These are phyloP conservation scores for Xylaria flabelliformis DNA, from an alignment of 495 filamentous ascomycete species.

Conservation along the genomic window DNA sequence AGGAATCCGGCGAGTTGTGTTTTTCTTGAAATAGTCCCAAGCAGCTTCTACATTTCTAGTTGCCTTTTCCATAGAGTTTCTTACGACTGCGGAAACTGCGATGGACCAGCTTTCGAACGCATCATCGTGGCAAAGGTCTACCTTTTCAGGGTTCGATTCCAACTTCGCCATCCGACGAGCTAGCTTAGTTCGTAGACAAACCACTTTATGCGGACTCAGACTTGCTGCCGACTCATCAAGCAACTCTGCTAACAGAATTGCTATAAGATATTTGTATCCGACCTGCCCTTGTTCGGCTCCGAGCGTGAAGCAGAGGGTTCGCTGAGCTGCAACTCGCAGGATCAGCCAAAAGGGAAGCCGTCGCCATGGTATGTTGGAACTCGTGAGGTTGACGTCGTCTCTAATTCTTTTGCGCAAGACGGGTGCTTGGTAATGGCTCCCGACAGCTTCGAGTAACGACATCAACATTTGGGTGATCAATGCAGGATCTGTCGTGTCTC, in stretches of 20 bases:
- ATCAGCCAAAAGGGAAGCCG: slow-evolving; percentile 62
- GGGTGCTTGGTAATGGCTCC: slow-evolving; percentile 40
- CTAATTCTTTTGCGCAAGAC: slow-evolving; percentile 61
- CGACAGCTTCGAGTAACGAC: slow-evolving; percentile 61
- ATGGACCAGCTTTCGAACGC: slow-evolving; percentile 28
- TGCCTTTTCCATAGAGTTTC: slow-evolving; percentile 29
- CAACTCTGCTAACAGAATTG: slow-evolving; percentile 50
- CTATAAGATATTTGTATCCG: slow-evolving; percentile 65
- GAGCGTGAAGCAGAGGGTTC: slow-evolving; percentile 51
- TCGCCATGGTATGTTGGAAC: slow-evolving; percentile 61
- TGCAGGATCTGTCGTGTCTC: slow-evolving; percentile 61
- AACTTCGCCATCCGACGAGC: slow-evolving; percentile 67
- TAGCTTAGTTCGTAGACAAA: slow-evolving; percentile 60
- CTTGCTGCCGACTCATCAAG: slow-evolving; percentile 46
- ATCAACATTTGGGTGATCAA: slow-evolving; percentile 63
- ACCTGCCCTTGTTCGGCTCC: slow-evolving; percentile 56
- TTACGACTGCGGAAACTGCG: slow-evolving; percentile 29
- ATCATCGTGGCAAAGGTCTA: neutral
- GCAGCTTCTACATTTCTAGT: slow-evolving; percentile 26
- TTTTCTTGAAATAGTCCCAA: slow-evolving; percentile 42
- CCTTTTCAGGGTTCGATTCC: slow-evolving; percentile 44
- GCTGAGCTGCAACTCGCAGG: slow-evolving; percentile 59
- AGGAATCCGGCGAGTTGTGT: slow-evolving; percentile 44
- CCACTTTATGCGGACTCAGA: slow-evolving; percentile 26
- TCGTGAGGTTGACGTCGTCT: slow-evolving; percentile 61